phyloP scores from a whole-genome alignment of 2,329 filamentous ascomycete species.

The Pseudocercospora ulei region DNA sequence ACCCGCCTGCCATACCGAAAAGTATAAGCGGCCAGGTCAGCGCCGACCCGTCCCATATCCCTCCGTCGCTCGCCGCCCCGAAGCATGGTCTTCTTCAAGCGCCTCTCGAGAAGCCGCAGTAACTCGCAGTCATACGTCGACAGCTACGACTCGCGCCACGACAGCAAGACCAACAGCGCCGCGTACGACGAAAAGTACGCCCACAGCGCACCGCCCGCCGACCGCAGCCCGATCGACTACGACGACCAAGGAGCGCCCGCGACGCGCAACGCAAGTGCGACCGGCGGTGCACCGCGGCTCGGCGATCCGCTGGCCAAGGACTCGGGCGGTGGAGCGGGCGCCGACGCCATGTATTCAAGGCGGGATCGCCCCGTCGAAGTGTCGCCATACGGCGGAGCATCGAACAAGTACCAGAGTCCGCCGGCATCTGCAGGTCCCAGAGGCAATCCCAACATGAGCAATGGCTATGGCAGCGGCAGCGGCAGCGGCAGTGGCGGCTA shows the following conservation, averaged over 20 bases:
- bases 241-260: slow-evolving; percentile 30
- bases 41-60: slow-evolving; percentile 2
- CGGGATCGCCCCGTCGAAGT: slow-evolving; percentile 37
- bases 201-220: slow-evolving; percentile 20
- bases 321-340: slow-evolving; percentile 22
- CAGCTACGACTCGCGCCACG: slow-evolving; percentile 37
- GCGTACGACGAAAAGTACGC: slow-evolving; percentile 41
- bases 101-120: slow-evolving; percentile 39
- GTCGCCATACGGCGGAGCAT: slow-evolving; percentile 14
- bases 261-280: slow-evolving; percentile 30
- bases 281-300: slow-evolving; percentile 17
- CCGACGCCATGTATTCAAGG: slow-evolving; percentile 41
- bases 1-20: no score
- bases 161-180: slow-evolving; percentile 38
- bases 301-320: slow-evolving; percentile 24
- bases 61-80: slow-evolving; percentile 6
- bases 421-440: slow-evolving; percentile 8
- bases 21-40: slow-evolving; percentile 6
- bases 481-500: slow-evolving; percentile 18
- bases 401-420: slow-evolving; percentile 11
- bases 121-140: slow-evolving; percentile 46
- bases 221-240: slow-evolving; percentile 27
- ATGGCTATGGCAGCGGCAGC: slow-evolving; percentile 15
- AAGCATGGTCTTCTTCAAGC: slow-evolving; percentile 43
- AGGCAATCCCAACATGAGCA: slow-evolving; percentile 13